Base-by-base conservation (phyloP, 2,329 filamentous ascomycete species). In the Diaporthe sp. region DNA sequence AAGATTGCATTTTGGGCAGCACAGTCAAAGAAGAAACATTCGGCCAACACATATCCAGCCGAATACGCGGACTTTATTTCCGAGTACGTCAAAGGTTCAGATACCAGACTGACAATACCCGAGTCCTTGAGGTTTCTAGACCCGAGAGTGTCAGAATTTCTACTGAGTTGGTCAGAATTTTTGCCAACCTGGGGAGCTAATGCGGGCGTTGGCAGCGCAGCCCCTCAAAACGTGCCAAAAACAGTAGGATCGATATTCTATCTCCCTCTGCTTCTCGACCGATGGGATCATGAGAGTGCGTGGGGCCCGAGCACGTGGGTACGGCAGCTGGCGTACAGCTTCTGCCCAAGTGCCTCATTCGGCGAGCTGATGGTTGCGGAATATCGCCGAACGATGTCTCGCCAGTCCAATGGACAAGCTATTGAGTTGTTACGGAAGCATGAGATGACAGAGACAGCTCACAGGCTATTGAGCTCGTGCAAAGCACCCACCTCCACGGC, bases 251-350 rank as follows among this genome's bases (percentile, higher is more conserved):
- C 82, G 12, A 79, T 81, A 1, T 83, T 86, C 75, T 87, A 85
- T 71, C 77, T 86, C 3, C 86, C 86, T 2, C 79, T 84, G 22
- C 80, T 88, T 25, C 79, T 87, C 13, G 86, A 87, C 75, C 83
- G 82, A 51, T 83, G 83, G 49, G 76, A 80, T 0, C 81, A 79
- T 15, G 82, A 81, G 63, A 87, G 83, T 73, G 82, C 84, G 0
- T 88, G 86, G 86, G 81, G 83, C 28, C 76, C 79, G 39, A 87
- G 85, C 75, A 82, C 80, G 6, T 65, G 77, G 0, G 75, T 85
- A 31, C 83, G 86, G 17, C 78, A 83, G 31, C 77, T 85, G 20
- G 85, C 84, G 8, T 87, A 86, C 71, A 80, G 82, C 12, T 71
- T 85, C 22, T 73, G 71, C n/a, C 49, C 57, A 42, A 37, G 20